Evolutionary conservation across 306 rosid genomes (phyloP).

Genomic region (Castanopsis chinensis): DNA sequence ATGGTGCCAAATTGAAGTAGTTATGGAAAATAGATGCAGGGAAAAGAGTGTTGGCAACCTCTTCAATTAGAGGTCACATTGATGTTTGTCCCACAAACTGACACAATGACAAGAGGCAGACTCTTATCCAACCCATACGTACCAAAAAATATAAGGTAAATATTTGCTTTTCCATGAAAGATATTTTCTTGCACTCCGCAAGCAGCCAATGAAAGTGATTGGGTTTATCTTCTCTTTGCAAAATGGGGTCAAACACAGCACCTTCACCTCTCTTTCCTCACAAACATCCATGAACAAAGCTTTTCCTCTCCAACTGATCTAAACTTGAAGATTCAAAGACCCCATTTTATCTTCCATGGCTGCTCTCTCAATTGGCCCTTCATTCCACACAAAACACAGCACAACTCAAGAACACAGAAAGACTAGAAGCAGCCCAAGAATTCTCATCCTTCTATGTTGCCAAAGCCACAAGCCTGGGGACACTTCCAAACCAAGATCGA

Average conservation of each 20-base stretch:
- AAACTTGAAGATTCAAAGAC: neutral
- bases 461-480: conserved; percentile 24
- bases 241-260: neutral
- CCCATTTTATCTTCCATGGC: conserved; percentile 25
- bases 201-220: neutral
- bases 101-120: neutral
- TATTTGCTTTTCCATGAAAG: neutral
- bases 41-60: neutral
- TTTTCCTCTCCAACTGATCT: neutral
- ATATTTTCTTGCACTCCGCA: neutral
- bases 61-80: neutral
- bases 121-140: neutral
- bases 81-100: neutral
- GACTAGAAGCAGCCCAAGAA: conserved; percentile 19
- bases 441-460: conserved; percentile 13
- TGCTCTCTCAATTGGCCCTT: conserved; percentile 16
- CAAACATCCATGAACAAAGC: neutral
- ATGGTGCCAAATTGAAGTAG: neutral
- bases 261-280: neutral
- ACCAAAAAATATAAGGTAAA: neutral
- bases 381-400: neutral
- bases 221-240: neutral
- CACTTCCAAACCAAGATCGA: conserved; percentile 4
- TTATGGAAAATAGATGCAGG: neutral
- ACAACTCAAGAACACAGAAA: neutral